Percentiles rank a stretch among this genome's conserved stretches.
These are phyloP conservation scores for Histomonas meleagridis DNA, from an alignment of 208 protist species.

Conservation along the genomic window DNA sequence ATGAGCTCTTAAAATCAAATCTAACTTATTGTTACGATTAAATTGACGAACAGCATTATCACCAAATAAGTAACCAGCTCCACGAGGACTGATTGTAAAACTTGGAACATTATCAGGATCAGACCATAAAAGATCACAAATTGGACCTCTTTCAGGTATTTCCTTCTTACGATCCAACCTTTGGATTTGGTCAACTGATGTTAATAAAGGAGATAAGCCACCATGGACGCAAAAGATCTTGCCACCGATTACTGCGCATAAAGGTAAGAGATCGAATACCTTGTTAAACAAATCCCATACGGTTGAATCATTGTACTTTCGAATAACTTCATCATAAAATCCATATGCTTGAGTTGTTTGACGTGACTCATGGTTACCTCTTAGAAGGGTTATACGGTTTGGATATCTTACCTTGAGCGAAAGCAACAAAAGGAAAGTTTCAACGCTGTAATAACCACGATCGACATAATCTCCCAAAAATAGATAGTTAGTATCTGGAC, in stretches of 20 bases:
- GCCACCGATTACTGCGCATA: neutral
- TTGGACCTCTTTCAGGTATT: slow-evolving; percentile 90
- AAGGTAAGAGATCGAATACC: slow-evolving; percentile 21
- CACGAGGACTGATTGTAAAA: slow-evolving; percentile 85
- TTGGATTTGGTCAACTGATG: slow-evolving; percentile 83
- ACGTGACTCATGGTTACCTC: slow-evolving; percentile 90
- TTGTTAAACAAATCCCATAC: neutral
- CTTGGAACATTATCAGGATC: slow-evolving; percentile 82
- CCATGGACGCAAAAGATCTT: slow-evolving; percentile 86
- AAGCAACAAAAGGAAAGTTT: slow-evolving; percentile 74
- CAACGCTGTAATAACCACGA: slow-evolving; percentile 54
- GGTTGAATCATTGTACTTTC: slow-evolving; percentile 45
- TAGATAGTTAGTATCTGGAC: slow-evolving; percentile 89
- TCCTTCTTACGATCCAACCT: slow-evolving; percentile 71
- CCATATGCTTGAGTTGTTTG: slow-evolving; percentile 94
- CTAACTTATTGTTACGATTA: slow-evolving; percentile 75
- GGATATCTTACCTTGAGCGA: slow-evolving; percentile 77
- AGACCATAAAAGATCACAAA: slow-evolving; percentile 93
- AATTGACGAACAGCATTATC: slow-evolving; percentile 79
- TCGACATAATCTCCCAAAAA: slow-evolving; percentile 68
- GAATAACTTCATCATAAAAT: slow-evolving; percentile 85
- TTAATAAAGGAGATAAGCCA: slow-evolving; percentile 88
- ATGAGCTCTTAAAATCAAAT: slow-evolving; percentile 67
- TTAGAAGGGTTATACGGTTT: slow-evolving; percentile 76
- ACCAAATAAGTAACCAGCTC: slow-evolving; percentile 97